Conservation (phyloP, 805 yeast species). For the Brettanomyces nanus region DNA sequence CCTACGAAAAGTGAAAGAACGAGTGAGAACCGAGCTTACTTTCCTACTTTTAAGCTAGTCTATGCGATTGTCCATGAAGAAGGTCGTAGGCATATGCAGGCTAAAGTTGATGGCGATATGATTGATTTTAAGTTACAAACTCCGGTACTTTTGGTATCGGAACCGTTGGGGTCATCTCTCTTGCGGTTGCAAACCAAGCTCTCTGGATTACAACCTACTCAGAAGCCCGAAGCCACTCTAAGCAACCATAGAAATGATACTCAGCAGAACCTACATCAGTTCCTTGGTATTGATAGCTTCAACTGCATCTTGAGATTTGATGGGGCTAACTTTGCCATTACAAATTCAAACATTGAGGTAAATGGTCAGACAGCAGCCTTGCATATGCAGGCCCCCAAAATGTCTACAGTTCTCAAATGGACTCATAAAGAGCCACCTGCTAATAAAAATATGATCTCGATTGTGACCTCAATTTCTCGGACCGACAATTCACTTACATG, state of each 20-base stretch:
- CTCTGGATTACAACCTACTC: conserved; percentile 9
- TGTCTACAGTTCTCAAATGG: conserved; percentile 51
- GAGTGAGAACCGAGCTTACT: conserved; percentile 52
- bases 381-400: conserved; percentile 67
- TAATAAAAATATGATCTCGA: conserved; percentile 37
- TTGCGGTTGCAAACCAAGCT: conserved; percentile 24
- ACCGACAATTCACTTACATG: conserved; percentile 68
- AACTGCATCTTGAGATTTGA: conserved; percentile 52
- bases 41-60: conserved; percentile 59
- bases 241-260: neutral
- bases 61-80: conserved; percentile 27
- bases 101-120: conserved; percentile 57
- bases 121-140: conserved; percentile 60
- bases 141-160: conserved; percentile 45
- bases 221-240: no score
- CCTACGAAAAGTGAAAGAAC: conserved; percentile 37
- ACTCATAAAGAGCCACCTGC: conserved; percentile 26
- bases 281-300: conserved; percentile 25
- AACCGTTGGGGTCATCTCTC: conserved; percentile 40
- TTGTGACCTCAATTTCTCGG: conserved; percentile 53
- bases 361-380: conserved; percentile 41
- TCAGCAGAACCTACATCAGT: no score
- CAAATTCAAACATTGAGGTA: conserved; percentile 35
- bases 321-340: conserved; percentile 56
- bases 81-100: conserved; percentile 26